These are phyloP conservation scores for Sequoia sempervirens DNA, from an alignment of 75 land plant genomes.

Conservation along the genomic window DNA sequence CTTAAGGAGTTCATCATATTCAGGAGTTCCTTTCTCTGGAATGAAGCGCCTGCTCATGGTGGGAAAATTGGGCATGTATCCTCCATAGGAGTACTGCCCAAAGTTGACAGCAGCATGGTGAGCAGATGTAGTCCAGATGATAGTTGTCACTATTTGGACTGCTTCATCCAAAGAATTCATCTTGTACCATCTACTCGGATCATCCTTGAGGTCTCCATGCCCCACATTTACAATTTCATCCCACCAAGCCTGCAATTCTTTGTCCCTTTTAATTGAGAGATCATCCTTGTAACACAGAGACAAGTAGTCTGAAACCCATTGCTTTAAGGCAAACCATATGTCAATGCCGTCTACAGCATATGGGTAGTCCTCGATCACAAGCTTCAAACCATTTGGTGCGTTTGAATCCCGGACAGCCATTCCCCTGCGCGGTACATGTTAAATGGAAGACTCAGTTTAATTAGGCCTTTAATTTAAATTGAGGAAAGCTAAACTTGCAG, in stretches of 20 bases:
- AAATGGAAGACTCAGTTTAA: not conserved
- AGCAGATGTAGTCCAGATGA: conserved; percentile 49
- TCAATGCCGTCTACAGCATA: conserved; percentile 66
- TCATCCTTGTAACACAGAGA: conserved; percentile 54
- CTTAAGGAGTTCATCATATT: conserved; percentile 45
- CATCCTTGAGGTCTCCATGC: conserved; percentile 26
- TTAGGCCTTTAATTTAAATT: not conserved
- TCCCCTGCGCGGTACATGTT: conserved; percentile 48
- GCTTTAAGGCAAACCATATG: conserved; percentile 57
- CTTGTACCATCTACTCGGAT: conserved; percentile 10
- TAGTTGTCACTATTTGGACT: conserved; percentile 27
- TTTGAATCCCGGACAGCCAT: conserved; percentile 83
- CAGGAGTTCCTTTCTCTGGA: conserved; percentile 58
- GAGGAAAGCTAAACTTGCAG: conserved; percentile 3
- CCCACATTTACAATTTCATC: conserved; percentile 70
- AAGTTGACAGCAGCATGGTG: conserved; percentile 71
- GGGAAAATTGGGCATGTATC: conserved; percentile 62
- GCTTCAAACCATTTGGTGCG: conserved; percentile 55
- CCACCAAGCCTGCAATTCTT: conserved; percentile 88
- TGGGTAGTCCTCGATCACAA: conserved; percentile 87
- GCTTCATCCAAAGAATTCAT: conserved; percentile 28
- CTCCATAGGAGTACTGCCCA: conserved; percentile 56
- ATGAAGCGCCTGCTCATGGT: conserved; percentile 52
- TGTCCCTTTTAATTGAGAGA: conserved; percentile 34
- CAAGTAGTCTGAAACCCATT: conserved; percentile 73